These are phyloP conservation scores for Pestalotiopsis fici DNA, from an alignment of 2,329 filamentous ascomycete species.

Conservation along the genomic window DNA sequence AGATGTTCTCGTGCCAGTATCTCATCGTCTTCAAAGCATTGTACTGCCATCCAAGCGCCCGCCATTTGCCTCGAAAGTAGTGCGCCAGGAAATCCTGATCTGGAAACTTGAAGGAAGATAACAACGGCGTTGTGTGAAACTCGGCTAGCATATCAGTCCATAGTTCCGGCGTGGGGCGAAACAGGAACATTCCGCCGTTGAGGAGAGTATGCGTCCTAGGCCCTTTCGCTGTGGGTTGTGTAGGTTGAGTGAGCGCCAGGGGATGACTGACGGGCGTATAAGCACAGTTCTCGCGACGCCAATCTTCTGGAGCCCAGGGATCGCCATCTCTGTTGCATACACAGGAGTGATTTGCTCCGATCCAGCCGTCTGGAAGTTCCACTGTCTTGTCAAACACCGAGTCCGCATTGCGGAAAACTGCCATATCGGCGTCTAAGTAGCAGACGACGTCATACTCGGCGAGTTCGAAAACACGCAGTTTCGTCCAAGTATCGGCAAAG, in stretches of 20 bases:
- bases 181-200: constrained; percentile 54
- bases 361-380: constrained; percentile 37
- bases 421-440: constrained; percentile 55
- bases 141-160: constrained; percentile 38
- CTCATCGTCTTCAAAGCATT: constrained; percentile 56
- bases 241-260: constrained; percentile 30
- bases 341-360: constrained; percentile 51
- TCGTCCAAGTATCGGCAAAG: constrained; percentile 56
- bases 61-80: constrained; percentile 46
- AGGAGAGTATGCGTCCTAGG: constrained; percentile 43
- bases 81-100: constrained; percentile 55
- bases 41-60: constrained; percentile 45
- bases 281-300: constrained; percentile 48
- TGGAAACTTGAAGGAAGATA: constrained; percentile 49
- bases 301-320: constrained; percentile 49
- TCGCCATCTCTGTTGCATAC: constrained; percentile 53
- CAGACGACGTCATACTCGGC: constrained; percentile 40
- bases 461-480: constrained; percentile 53
- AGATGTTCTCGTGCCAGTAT: constrained; percentile 52
- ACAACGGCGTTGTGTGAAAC: constrained; percentile 36
- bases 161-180: constrained; percentile 39
- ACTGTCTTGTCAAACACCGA: constrained; percentile 39
- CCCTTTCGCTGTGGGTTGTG: constrained; percentile 24
- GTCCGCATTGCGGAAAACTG: constrained; percentile 43
- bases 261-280: constrained; percentile 42